Evolutionary conservation across 2,329 filamentous ascomycete species (phyloP), one percentile per base, ranked within the genome.

Genomic region (Neopestalotiopsis clavispora): DNA sequence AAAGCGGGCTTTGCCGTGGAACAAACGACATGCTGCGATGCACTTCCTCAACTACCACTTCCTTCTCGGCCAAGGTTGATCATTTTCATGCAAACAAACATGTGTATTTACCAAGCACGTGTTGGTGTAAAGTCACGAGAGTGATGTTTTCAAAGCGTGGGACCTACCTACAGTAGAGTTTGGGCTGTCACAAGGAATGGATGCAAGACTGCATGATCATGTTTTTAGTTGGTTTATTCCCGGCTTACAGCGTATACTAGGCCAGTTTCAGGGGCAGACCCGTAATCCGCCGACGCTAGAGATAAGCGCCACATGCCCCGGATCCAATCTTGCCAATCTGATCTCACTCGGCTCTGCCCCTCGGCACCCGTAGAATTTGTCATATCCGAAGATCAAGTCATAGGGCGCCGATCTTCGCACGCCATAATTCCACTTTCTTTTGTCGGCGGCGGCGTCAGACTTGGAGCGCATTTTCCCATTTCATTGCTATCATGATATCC

Each of bases 401-500:
- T 62, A 30, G 30, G 34, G 14, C 59, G 59, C 59, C 59, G 59
- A 62, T 62, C 32, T 10, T 34, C 30, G 59, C 59, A 20, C 59
- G n/a, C 59, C 59, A 38, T 62, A 38, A 17, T n/a, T 14, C n/a
- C 12, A n/a, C 12, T 32, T 61, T 38, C 34, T 38, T 38, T 38
- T 28, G 23, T 28, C 23, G 23, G 34, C 2, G 34, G 34, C 34
- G 10, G 34, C 34, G 34, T 10, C 10, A 38, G 28, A 32, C n/a
- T 59, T 32, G 30, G 30, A 28, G n/a, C 12, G 20, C 57, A 59
- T 13, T 14, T 14, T 23, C 5, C 5, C 30, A 13, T 6, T 34
- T 34, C 6, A 28, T 40, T 49, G 61, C 61, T 34, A 68, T 20
- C 45, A 68, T 68, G 67, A 59, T 65, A 65, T 49, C 32, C 42